Evolutionary conservation across 1,284 basidiomycete genomes (phyloP).

Genomic region (Entoloma clypeatum): DNA sequence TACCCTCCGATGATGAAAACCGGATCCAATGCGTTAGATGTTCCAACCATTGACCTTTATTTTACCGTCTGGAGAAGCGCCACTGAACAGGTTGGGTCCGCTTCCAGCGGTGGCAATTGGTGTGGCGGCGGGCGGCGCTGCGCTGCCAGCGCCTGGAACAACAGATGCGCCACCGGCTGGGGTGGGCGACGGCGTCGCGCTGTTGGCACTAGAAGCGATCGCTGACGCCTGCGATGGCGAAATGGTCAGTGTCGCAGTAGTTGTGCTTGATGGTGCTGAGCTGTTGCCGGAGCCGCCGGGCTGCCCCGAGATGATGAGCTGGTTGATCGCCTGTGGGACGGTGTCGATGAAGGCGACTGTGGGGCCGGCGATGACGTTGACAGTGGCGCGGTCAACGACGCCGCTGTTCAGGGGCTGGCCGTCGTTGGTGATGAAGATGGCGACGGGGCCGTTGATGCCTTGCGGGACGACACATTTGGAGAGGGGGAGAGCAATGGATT

Average conservation of each 20-base stretch:
- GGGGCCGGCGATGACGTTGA: constrained; percentile 69
- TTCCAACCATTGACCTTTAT: constrained; percentile 40
- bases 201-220: constrained; percentile 36
- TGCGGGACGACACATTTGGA: constrained; percentile 57
- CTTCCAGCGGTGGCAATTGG: constrained; percentile 9
- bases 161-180: constrained; percentile 11
- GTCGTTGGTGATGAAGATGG: constrained; percentile 66
- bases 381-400: constrained; percentile 56
- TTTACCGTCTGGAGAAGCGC: constrained; percentile 37
- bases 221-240: constrained; percentile 44
- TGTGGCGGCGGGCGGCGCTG: constrained; percentile 2
- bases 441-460: constrained; percentile 68
- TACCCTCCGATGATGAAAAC: too few relatives aligned
- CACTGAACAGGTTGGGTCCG: constrained; percentile 38
- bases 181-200: constrained; percentile 10
- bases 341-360: constrained; percentile 64
- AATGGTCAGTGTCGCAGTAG: constrained; percentile 40
- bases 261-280: constrained; percentile 17
- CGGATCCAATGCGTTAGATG: too few relatives aligned
- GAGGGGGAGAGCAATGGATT: constrained; percentile 57
- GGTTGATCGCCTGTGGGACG: constrained; percentile 45
- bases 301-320: too few relatives aligned
- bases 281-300: constrained; percentile 25
- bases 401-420: constrained; percentile 61
- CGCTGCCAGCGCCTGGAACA: constrained; percentile 9